Conservation (phyloP, 2,329 filamentous ascomycete genomes). For the Fusarium multiceps region DNA sequence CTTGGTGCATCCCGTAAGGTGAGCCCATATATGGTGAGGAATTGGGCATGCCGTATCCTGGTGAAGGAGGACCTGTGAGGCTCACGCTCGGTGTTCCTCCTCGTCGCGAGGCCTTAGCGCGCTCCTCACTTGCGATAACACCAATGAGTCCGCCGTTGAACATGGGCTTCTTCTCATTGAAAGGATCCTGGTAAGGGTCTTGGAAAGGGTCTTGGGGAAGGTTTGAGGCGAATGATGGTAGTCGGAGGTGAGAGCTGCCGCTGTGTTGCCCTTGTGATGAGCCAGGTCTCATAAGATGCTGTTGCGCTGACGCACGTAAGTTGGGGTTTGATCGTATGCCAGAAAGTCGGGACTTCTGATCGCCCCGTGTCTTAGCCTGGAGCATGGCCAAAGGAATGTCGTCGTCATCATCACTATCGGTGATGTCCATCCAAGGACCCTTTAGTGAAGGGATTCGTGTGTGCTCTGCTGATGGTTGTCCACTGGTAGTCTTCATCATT, state of each 20-base stretch:
- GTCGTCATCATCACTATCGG: conserved; percentile 18
- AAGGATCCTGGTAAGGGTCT: conserved; percentile 8
- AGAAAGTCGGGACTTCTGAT: conserved; percentile 6
- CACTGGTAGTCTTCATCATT: conserved; percentile 36
- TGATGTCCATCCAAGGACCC: conserved; percentile 9
- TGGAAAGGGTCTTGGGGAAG: conserved; percentile 36
- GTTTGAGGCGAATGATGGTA: conserved; percentile 27
- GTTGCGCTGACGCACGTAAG: conserved; percentile 23
- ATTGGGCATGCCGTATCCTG: not conserved
- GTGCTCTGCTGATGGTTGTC: conserved; percentile 10
- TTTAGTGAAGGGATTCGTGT: conserved; percentile 6
- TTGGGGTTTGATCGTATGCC: conserved; percentile 32
- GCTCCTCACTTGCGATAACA: conserved; percentile 29
- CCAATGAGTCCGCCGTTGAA: conserved; percentile 29
- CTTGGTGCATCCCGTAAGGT: conserved; percentile 20
- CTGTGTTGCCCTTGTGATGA: conserved; percentile 18
- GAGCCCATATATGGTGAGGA: conserved; percentile 2
- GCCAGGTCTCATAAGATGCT: conserved; percentile 30
- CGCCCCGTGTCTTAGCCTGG: not conserved
- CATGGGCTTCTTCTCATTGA: conserved; percentile 13
- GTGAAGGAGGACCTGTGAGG: conserved; percentile 6
- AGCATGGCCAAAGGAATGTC: conserved; percentile 33
- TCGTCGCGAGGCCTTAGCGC: conserved; percentile 30
- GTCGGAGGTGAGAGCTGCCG: conserved; percentile 2
- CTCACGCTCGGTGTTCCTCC: conserved; percentile 12